Base-by-base conservation (phyloP, 208 protist species). In the Trypanosoma congolense region DNA sequence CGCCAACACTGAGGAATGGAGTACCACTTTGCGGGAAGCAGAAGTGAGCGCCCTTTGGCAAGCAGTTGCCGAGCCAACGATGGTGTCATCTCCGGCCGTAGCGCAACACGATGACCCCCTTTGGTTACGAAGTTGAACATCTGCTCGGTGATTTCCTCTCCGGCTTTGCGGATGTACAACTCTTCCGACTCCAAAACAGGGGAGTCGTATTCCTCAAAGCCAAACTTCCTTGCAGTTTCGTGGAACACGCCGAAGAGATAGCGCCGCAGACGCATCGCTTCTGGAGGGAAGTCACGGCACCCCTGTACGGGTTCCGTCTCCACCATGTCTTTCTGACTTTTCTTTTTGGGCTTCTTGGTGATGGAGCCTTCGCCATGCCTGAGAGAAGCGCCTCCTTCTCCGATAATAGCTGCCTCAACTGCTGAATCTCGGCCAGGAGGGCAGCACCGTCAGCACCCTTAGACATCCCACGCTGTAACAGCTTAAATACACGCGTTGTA, bases 61-160 rank as follows among this genome's bases (percentile, higher is more conserved):
- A 97, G 73, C 54, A 97, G 77, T 52, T 96, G 60, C 31, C 93
- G 83, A 18, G 95, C 93, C 22, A 98, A 68, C 16, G 92, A 89
- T 19, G 96, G 96, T 30, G 96, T 98, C 96, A 98, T 98, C 75
- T 98, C 94, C 3, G 95, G 95, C 24, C 96, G 85, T 6, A 98
- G 81, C 25, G 93, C 73, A 14, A 98, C 92, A 18, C 73, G 72
- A 70, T 95, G 85, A 56, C 81, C 86, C 36, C 81, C 88, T 65
- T 97, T 97, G 21, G 96, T 96, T 24, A 84, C 79, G 68, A 98
- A 98, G 78, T 97, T 97, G 77, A 93, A 98, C 92, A 97, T 97
- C 77, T 98, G 96, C 67, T 96, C 75, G 25, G 92, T 97, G 52
- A 98, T 97, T 67, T 98, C 94, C 73, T 98, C 96, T 0, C 96